Evolutionary conservation across 1,139 yeast genomes (phyloP).

Genomic region (Casaregolazyma lundiana): DNA sequence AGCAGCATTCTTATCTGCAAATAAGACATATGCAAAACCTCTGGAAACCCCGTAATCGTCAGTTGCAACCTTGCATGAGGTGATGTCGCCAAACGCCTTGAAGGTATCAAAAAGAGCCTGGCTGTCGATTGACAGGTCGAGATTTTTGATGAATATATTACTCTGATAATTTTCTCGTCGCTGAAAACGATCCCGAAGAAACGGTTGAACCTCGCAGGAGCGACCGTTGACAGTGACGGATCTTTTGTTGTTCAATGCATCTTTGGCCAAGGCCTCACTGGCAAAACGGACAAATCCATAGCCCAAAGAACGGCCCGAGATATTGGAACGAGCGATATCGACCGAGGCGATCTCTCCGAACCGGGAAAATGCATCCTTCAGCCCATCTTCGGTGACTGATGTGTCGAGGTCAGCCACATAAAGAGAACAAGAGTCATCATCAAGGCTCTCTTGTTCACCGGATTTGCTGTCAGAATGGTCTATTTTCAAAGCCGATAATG

Average conservation of each 20-base stretch:
- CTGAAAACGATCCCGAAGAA: constrained; percentile 82
- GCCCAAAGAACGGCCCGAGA: constrained; percentile 81
- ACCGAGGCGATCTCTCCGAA: constrained; percentile 82
- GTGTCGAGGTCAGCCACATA: constrained; percentile 90
- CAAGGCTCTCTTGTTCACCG: not conserved
- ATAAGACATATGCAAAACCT: constrained; percentile 62
- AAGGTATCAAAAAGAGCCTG: constrained; percentile 57
- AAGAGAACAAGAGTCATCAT: constrained; percentile 27
- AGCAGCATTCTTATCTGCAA: constrained; percentile 59
- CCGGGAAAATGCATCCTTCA: constrained; percentile 79
- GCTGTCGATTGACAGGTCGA: constrained; percentile 66
- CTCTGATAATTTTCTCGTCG: constrained; percentile 45
- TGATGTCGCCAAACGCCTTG: constrained; percentile 59
- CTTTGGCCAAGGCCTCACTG: constrained; percentile 72
- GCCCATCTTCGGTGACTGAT: constrained; percentile 73
- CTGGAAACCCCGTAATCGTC: constrained; percentile 52
- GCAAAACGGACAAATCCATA: constrained; percentile 91
- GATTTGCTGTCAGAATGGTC: not conserved
- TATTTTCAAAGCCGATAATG: not conserved
- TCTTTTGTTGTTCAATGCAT: constrained; percentile 77
- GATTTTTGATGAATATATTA: constrained; percentile 37
- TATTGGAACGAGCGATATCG: constrained; percentile 88
- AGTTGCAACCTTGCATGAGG: constrained; percentile 51
- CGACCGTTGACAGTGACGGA: constrained; percentile 77
- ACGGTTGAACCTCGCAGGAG: constrained; percentile 91